Evolutionary conservation across 2,329 filamentous ascomycete genomes (phyloP).

Genomic region (Berkeleyomyces rouxiae): DNA sequence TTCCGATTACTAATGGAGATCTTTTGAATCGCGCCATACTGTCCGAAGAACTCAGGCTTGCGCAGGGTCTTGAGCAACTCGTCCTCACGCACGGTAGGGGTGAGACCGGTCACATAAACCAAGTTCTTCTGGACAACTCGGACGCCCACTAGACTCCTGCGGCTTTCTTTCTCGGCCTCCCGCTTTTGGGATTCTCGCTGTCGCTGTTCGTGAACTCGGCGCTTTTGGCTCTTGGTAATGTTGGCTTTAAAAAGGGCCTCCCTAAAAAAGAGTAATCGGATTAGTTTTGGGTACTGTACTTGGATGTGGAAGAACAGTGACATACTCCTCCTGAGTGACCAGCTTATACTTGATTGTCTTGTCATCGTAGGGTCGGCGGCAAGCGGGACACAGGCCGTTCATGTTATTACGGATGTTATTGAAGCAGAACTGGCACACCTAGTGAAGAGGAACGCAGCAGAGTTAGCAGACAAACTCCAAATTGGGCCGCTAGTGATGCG

Average conservation of each 20-base stretch:
- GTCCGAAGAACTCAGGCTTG: slow-evolving; percentile 86
- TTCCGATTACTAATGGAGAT: slow-evolving; percentile 97
- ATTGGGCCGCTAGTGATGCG: neutral
- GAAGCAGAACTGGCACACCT: slow-evolving; percentile 99
- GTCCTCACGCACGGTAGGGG: slow-evolving; percentile 81
- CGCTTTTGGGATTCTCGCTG: slow-evolving; percentile 94
- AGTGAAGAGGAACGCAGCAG: neutral
- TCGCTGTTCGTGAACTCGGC: slow-evolving; percentile 61
- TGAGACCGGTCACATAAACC: slow-evolving; percentile 91
- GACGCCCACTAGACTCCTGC: slow-evolving; percentile 89
- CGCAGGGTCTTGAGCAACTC: slow-evolving; percentile 79
- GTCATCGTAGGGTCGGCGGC: slow-evolving; percentile 86
- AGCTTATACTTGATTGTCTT: slow-evolving; percentile 95
- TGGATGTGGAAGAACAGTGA: slow-evolving; percentile 15
- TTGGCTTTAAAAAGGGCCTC: slow-evolving; percentile 60
- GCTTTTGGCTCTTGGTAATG: slow-evolving; percentile 82
- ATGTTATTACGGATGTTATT: slow-evolving; percentile 98
- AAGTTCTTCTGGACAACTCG: slow-evolving; percentile 96
- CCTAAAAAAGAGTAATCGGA: slow-evolving; percentile 25
- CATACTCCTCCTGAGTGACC: slow-evolving; percentile 86
- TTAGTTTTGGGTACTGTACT: slow-evolving; percentile 13
- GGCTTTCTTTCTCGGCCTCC: slow-evolving; percentile 86
- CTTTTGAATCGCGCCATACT: slow-evolving; percentile 96
- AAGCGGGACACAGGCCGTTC: slow-evolving; percentile 95
- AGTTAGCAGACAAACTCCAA: neutral